Base-by-base conservation (phyloP, 176 grass and related monocot species). In the Zizania latifolia region DNA sequence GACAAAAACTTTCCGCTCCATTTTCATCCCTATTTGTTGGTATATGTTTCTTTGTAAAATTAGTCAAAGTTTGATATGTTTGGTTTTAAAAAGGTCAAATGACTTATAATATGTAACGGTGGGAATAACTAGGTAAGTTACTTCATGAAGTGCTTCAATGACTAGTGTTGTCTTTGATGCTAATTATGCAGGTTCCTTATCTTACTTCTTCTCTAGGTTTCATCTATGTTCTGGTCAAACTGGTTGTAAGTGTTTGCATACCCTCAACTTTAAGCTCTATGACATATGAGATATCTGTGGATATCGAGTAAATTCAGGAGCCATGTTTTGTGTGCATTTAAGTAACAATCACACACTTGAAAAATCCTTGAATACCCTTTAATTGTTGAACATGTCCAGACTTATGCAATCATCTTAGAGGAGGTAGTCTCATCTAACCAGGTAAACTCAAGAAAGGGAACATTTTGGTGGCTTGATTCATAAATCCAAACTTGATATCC, bases 171-270 rank as follows among this genome's bases (percentile, higher is more conserved):
- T 56, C 45, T n/a, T 24, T 69, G 11, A 16, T n/a, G 40, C 86
- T 54, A 33, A 64, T 75, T 10, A 8, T 84, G 19, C 89, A 96
- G 93, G 89, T 88, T 83, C 89, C 89, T 3, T 96, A 96, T 78
- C 63, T 92, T 37, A 85, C 78, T 83, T 91, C 93, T 75, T 92
- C 89, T 70, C 82, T n/a, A n/a, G n/a, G n/a, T n/a, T n/a, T n/a
- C n/a, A n/a, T n/a, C n/a, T n/a, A n/a, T n/a, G n/a, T n/a, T 32
- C 71, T 96, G 32, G 93, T 82, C 38, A 92, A 90, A 79, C 89
- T 89, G 56, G 86, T 84, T 66, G 93, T 96, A 92, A 92, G 89
- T 79, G 58, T 24, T 12, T 41, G 19, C 75, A 41, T 19, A 19
- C 45, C 12, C 36, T 45, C 13, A n/a, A 23, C 10, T 33, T 12